Base-by-base conservation (phyloP, 371 early-diverging fungal genomes). In the Mortierella sp. region DNA sequence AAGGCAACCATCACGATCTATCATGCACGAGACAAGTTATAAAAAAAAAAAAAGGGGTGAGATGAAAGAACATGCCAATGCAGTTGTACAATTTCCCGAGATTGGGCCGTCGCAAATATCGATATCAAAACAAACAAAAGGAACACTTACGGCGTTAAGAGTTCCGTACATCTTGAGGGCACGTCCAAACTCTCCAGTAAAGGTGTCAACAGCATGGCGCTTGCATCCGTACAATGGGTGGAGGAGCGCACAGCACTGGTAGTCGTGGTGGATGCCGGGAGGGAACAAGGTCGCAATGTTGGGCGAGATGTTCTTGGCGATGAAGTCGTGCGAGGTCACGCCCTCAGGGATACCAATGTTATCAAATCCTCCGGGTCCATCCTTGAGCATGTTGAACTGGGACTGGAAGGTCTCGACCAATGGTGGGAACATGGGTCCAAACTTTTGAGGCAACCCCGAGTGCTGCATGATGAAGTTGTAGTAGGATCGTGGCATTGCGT, bases 131-230 rank as follows among this genome's bases (percentile, higher is more conserved):
- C 18, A 5, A 7, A 24, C 24, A 74, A 38, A 54, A 51, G 51
- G 21, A 46, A 4, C 41, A 79, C 91, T 86, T 90, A 94, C 95
- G 54, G 92, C 83, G 79, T 96, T 96, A 55, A 96, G 85, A 1
- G 96, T 94, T 18, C 92, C 91, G 78, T 95, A 96, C 70, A 96
- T 87, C 81, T 91, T 90, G 63, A 92, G 89, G 7, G 94, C 93
- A 44, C 92, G 89, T 4, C 88, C 73, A 65, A 91, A 90, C 77
- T 92, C 92, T 32, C 89, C 89, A 11, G 83, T 81, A 75, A 91
- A 88, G 4, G 80, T 84, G 7, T 88, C 82, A 54, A 92, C 81
- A 24, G 90, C 87, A 12, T 81, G 80, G 24, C 89, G 75, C 65
- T 95, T 94, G 79, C 90, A 91, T 4, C 89, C 88, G 27, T 90